Percentiles rank a stretch among this genome's conserved stretches.
phyloP scores from a whole-genome alignment of 495 filamentous ascomycete species.

The Thozetella sp. region DNA sequence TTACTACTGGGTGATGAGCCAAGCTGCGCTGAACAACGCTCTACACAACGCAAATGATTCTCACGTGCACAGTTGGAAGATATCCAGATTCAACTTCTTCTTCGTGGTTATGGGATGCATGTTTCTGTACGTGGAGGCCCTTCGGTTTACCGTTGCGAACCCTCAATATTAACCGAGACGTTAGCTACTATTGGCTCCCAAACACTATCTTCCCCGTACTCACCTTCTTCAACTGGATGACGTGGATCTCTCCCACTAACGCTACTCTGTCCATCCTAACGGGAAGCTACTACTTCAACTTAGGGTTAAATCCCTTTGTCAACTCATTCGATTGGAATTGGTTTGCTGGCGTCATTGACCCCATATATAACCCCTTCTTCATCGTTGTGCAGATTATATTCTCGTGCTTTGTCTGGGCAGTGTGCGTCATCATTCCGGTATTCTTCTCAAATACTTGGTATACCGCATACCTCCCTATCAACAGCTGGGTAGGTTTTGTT shows the following conservation, averaged over 20 bases:
- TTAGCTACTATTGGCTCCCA: not conserved
- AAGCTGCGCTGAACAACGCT: not conserved
- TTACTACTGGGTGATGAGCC: not conserved
- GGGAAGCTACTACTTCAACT: not conserved
- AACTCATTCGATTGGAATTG: not conserved
- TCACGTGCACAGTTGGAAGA: not conserved
- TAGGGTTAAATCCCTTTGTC: not conserved
- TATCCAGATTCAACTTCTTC: not conserved
- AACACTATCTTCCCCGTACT: not conserved
- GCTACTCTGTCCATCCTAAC: not conserved
- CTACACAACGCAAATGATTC: not conserved
- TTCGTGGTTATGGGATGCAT: not conserved
- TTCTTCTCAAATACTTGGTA: not conserved
- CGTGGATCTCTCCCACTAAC: not conserved
- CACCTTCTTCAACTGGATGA: not conserved
- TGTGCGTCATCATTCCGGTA: not conserved
- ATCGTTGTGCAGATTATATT: no score
- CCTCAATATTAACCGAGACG: no score
- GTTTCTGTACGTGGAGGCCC: no score
- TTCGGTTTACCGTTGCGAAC: no score
- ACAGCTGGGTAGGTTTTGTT: no score
- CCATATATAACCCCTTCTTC: no score
- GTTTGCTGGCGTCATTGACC: no score
- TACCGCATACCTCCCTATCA: not conserved
- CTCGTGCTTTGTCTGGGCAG: not conserved